Conservation (phyloP, 495 filamentous ascomycete species). For the Penicillium paradoxum region DNA sequence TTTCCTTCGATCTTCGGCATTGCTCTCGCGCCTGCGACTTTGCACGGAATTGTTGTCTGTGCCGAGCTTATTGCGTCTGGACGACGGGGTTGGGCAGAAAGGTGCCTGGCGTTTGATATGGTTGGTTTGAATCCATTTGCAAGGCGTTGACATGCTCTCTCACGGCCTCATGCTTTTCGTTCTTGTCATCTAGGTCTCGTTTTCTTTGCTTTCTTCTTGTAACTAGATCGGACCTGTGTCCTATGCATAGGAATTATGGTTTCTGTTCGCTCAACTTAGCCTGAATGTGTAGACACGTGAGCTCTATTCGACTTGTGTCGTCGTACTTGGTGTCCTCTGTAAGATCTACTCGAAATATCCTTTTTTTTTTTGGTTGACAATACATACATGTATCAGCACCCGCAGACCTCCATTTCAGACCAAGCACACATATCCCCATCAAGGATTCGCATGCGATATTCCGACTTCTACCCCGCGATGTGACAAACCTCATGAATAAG, state of each 20-base stretch:
- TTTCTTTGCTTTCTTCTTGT: slow-evolving; percentile 14
- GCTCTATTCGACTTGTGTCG: background rate
- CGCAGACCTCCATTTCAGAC: background rate
- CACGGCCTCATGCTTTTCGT: slow-evolving; percentile 11
- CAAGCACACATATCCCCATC: background rate
- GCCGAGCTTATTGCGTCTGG: slow-evolving; percentile 13
- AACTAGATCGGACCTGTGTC: slow-evolving; percentile 14
- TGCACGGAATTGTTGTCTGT: slow-evolving; percentile 14
- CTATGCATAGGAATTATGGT: slow-evolving; percentile 2
- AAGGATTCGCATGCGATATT: background rate
- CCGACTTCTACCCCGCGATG: background rate
- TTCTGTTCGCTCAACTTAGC: background rate
- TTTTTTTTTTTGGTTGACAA: too few species aligned
- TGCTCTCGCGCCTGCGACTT: slow-evolving; percentile 22
- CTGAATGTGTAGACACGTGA: background rate
- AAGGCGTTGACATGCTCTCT: slow-evolving; percentile 22
- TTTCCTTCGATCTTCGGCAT: slow-evolving; percentile 27
- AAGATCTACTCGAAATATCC: background rate
- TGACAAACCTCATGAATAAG: slow-evolving; percentile 5
- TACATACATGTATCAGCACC: too few species aligned
- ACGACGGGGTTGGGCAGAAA: slow-evolving; percentile 18
- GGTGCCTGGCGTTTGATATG: slow-evolving; percentile 23
- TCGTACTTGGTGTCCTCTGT: background rate
- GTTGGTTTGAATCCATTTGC: slow-evolving; percentile 17
- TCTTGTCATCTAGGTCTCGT: slow-evolving; percentile 12